These are phyloP conservation scores for Raphanus sativus DNA, from an alignment of 345 rosid genomes.

Conservation along the genomic window DNA sequence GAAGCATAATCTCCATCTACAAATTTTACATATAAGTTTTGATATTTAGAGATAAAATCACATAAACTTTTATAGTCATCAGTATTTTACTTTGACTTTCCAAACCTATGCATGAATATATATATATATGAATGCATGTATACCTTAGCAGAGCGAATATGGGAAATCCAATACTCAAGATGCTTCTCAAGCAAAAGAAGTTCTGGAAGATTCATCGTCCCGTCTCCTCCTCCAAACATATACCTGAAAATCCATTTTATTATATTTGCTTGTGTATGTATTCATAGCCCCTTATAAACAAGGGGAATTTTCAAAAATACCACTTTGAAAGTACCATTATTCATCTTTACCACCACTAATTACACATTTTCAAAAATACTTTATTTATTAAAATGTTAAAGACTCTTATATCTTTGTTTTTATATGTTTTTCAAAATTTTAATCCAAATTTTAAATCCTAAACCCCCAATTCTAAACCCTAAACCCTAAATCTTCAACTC, in stretches of 20 bases:
- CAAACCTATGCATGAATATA: not conserved
- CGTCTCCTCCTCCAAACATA: conserved; percentile 79
- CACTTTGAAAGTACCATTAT: no score
- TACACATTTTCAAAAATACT: no score
- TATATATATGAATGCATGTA: not conserved
- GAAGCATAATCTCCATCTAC: conserved; percentile 78
- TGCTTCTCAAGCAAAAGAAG: conserved; percentile 74
- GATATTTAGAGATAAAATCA: not conserved
- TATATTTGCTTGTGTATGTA: not conserved
- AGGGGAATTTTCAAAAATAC: no score
- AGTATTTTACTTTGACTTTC: not conserved
- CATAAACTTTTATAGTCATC: not conserved
- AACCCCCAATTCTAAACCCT: no score
- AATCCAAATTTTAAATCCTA: no score
- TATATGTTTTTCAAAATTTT: no score
- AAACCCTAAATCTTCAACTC: no score
- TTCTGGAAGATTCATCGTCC: conserved; percentile 69
- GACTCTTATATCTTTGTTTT: no score
- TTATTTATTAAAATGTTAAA: no score
- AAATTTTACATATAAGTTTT: not conserved
- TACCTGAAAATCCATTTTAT: conserved; percentile 47
- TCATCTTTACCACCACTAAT: no score
- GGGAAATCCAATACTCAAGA: conserved; percentile 80
- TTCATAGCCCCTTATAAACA: no score
- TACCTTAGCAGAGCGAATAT: conserved; percentile 88